phyloP scores from a whole-genome alignment of 2,329 filamentous ascomycete genomes.

The Acrocalymma vagum region DNA sequence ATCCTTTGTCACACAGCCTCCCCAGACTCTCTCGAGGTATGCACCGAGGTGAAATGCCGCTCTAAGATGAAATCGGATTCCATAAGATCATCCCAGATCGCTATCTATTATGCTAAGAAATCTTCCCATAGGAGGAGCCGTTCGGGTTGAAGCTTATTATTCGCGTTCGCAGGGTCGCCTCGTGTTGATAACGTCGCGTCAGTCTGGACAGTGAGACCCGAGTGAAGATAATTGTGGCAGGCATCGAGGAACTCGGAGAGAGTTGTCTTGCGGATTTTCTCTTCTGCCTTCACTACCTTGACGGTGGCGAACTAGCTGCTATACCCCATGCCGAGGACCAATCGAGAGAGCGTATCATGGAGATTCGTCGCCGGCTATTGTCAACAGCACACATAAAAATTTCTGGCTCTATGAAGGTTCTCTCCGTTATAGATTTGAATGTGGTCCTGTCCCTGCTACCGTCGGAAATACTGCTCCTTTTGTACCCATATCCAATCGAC shows the following conservation, averaged over 20 bases:
- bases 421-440: too few relatives aligned
- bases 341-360: too few relatives aligned
- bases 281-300: slow-evolving; percentile 13
- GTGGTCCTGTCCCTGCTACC: too few relatives aligned
- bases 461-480: too few relatives aligned
- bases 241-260: background rate
- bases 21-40: slow-evolving; percentile 19
- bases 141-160: slow-evolving; percentile 23
- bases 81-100: slow-evolving; percentile 20
- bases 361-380: too few relatives aligned
- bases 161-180: slow-evolving; percentile 23
- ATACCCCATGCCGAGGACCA: too few relatives aligned
- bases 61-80: slow-evolving; percentile 15
- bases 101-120: slow-evolving; percentile 19
- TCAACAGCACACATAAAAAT: too few relatives aligned
- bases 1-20: slow-evolving; percentile 9
- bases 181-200: slow-evolving; percentile 8
- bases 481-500: too few relatives aligned
- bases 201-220: slow-evolving; percentile 14
- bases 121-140: slow-evolving; percentile 14
- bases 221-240: slow-evolving; percentile 11
- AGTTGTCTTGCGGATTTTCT: slow-evolving; percentile 12
- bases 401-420: too few relatives aligned
- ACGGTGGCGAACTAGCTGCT: too few relatives aligned
- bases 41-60: slow-evolving; percentile 19